Conservation (phyloP, 192 early-diverging fungal genomes). For the Phycomyces blakesleeanus region DNA sequence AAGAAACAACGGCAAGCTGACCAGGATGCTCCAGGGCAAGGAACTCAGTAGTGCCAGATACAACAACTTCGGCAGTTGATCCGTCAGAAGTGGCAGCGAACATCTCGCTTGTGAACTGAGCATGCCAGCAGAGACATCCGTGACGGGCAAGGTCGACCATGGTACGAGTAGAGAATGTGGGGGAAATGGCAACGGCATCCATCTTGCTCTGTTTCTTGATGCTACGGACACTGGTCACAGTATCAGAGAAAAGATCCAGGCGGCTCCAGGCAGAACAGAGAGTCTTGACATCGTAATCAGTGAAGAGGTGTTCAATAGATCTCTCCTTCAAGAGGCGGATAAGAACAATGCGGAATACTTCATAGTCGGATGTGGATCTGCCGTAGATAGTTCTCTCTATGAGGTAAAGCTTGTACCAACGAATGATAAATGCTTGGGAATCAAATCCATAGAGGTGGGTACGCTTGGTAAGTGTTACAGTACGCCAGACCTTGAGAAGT, state of each 20-base stretch:
- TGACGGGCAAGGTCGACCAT: slow-evolving; percentile 22
- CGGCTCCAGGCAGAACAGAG: slow-evolving; percentile 13
- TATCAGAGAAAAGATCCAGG: slow-evolving; percentile 23
- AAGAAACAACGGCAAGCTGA: slow-evolving; percentile 16
- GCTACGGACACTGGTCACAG: slow-evolving; percentile 14
- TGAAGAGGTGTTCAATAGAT: slow-evolving; percentile 11
- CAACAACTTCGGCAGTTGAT: slow-evolving; percentile 3
- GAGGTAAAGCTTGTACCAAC: slow-evolving; percentile 19
- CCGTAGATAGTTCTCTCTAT: neutral
- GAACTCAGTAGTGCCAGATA: slow-evolving; percentile 10
- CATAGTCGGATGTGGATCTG: slow-evolving; percentile 2
- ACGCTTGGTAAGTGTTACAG: slow-evolving; percentile 5
- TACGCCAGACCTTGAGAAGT: slow-evolving; percentile 9
- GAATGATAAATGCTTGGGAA: slow-evolving; percentile 6
- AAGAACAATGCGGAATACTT: slow-evolving; percentile 5
- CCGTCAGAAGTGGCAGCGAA: slow-evolving; percentile 14
- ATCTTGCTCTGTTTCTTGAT: slow-evolving; percentile 16
- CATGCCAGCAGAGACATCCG: slow-evolving; percentile 20
- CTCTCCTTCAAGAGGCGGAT: slow-evolving; percentile 4
- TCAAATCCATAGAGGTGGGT: neutral
- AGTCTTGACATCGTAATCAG: slow-evolving; percentile 2
- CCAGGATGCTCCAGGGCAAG: slow-evolving; percentile 13
- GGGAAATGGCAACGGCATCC: slow-evolving; percentile 24
- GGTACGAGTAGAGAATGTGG: slow-evolving; percentile 18
- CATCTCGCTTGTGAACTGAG: slow-evolving; percentile 19